Evolutionary conservation across 208 protist genomes (phyloP).

Genomic region (Balamuthia mandrillaris): DNA sequence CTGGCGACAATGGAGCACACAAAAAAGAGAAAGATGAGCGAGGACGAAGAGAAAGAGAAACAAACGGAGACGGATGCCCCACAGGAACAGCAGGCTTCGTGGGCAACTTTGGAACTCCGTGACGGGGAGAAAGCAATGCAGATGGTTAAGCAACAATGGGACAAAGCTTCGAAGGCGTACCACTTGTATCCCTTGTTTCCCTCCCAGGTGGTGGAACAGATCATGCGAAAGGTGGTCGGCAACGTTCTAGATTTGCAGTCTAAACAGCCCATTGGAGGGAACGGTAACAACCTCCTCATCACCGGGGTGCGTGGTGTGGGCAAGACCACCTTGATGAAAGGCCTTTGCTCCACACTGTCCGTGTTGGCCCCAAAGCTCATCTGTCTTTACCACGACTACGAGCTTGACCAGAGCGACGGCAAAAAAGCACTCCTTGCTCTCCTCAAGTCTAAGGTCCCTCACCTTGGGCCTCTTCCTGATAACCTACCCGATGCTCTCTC

Average conservation of each 20-base stretch:
- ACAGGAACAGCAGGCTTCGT: too few relatives aligned
- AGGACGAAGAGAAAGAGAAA: too few relatives aligned
- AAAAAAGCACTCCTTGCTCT: background rate
- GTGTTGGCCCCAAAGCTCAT: background rate
- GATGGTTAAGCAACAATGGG: too few relatives aligned
- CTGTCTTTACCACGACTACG: background rate
- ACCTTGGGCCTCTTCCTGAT: background rate
- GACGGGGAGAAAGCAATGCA: too few relatives aligned
- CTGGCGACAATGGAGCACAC: too few relatives aligned
- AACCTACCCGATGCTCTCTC: background rate
- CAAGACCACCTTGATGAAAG: background rate
- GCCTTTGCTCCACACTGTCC: background rate
- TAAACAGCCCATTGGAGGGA: background rate
- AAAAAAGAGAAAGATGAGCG: too few relatives aligned
- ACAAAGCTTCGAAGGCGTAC: too few relatives aligned
- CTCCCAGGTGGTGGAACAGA: background rate
- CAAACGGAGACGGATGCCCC: too few relatives aligned
- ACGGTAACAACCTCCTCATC: background rate
- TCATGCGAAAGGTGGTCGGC: background rate
- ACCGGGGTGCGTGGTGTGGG: background rate
- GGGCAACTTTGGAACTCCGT: too few relatives aligned
- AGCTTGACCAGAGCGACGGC: too few relatives aligned
- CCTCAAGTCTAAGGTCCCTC: background rate
- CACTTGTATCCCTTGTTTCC: background rate
- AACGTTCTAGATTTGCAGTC: background rate